phyloP scores from a whole-genome alignment of 2,329 filamentous ascomycete species.

The Fusarium albosuccineum region DNA sequence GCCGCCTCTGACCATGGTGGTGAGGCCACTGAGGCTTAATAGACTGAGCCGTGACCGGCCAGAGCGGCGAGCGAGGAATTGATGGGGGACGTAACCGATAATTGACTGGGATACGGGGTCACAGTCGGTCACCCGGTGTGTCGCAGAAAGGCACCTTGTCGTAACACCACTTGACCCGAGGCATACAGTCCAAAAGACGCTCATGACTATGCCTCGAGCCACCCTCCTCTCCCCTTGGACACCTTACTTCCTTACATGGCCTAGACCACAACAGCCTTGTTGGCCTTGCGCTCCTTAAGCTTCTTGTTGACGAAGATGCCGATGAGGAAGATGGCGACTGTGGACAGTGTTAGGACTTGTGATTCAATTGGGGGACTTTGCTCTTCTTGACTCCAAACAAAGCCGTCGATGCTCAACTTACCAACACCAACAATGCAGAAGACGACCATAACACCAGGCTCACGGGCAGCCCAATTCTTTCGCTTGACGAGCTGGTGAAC shows the following conservation, averaged over 20 bases:
- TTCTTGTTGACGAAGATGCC: constrained; percentile 51
- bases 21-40: constrained; percentile 4
- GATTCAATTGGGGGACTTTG: not conserved
- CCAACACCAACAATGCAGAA: constrained; percentile 59
- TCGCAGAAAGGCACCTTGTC: constrained; percentile 44
- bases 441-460: constrained; percentile 58
- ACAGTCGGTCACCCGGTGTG: constrained; percentile 49
- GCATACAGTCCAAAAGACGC: constrained; percentile 32
- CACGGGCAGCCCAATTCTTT: constrained; percentile 56
- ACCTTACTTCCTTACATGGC: constrained; percentile 23
- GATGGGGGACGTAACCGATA: constrained; percentile 43
- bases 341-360: constrained; percentile 29
- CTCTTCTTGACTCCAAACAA: too few species aligned
- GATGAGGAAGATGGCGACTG: constrained; percentile 52
- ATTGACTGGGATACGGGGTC: constrained; percentile 45
- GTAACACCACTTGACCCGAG: constrained; percentile 44
- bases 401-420: constrained; percentile 40
- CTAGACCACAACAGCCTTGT: constrained; percentile 48
- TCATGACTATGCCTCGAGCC: constrained; percentile 38
- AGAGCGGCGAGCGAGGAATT: constrained; percentile 37
- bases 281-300: constrained; percentile 50
- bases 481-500: constrained; percentile 57
- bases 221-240: constrained; percentile 41
- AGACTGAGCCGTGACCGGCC: constrained; percentile 12
- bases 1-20: constrained; percentile 13